A percentile compares a stretch with the other conserved stretches of the same genome.
Evolutionary conservation across 1,139 yeast species (phyloP).

Genomic region (Debaryomycetaceae sp.): DNA sequence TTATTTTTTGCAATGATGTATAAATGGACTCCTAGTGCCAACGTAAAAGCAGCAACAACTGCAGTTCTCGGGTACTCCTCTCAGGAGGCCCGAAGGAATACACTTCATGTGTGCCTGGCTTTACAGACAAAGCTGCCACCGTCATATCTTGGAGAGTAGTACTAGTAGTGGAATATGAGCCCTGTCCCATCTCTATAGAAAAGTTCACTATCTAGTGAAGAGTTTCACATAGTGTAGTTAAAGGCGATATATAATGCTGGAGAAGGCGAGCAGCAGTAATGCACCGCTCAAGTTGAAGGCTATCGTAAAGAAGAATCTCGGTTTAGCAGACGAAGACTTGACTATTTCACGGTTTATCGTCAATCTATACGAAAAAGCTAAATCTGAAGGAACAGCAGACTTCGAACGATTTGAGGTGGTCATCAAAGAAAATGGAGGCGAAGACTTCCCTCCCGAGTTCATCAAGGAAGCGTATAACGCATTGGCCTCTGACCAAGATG

Average conservation of each 20-base stretch:
- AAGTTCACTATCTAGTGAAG: background rate
- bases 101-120: too few species aligned
- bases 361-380: conserved; percentile 41
- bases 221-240: background rate
- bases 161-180: background rate
- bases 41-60: too few species aligned
- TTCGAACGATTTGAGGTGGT: conserved; percentile 37
- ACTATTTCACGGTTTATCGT: conserved; percentile 58
- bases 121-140: too few species aligned
- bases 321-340: conserved; percentile 31
- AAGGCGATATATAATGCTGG: background rate
- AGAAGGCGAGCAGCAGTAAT: background rate
- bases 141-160: background rate
- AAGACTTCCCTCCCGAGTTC: conserved; percentile 48
- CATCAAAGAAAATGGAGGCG: conserved; percentile 60
- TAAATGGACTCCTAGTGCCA: too few species aligned
- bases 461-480: conserved; percentile 32
- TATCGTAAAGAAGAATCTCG: conserved; percentile 7
- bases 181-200: background rate
- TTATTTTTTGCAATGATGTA: too few species aligned
- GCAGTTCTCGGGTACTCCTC: too few species aligned
- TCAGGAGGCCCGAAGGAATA: too few species aligned
- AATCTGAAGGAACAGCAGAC: conserved; percentile 8
- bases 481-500: background rate
- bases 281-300: background rate